Conservation (phyloP, 768 basidiomycete species). For the Russula virescens region DNA sequence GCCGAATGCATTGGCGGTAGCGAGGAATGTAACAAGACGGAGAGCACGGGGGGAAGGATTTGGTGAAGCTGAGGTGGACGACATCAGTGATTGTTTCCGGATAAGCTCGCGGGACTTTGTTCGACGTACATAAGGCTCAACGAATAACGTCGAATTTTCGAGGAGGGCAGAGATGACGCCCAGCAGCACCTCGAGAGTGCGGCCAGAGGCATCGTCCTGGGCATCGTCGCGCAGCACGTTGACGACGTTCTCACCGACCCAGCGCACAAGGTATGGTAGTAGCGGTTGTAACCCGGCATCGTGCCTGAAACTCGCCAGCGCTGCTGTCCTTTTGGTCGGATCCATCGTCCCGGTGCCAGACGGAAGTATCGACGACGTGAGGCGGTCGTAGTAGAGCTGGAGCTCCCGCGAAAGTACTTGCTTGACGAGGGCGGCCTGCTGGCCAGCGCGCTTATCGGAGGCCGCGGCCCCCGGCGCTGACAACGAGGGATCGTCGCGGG, state of each 20-base stretch:
- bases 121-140: conserved; percentile 90
- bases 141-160: conserved; percentile 82
- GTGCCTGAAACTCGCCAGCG: conserved; percentile 79
- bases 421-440: conserved; percentile 76
- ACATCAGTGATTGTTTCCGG: background rate
- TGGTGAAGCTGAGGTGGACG: conserved; percentile 72
- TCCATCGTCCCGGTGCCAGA: conserved; percentile 46
- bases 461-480: conserved; percentile 30
- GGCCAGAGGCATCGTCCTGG: conserved; percentile 60
- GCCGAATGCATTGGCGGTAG: conserved; percentile 68
- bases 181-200: conserved; percentile 71
- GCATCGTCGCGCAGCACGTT: conserved; percentile 44
- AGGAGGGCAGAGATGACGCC: conserved; percentile 82
- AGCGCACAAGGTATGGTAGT: conserved; percentile 88
- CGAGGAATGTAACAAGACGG: conserved; percentile 81
- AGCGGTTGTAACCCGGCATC: conserved; percentile 92
- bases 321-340: conserved; percentile 73
- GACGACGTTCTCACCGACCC: conserved; percentile 88
- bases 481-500: conserved; percentile 44
- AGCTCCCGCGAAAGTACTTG: conserved; percentile 91
- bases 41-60: conserved; percentile 88
- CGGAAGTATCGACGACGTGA: conserved; percentile 79
- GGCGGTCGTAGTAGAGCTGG: conserved; percentile 88
- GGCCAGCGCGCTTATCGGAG: conserved; percentile 43
- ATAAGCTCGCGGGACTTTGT: background rate